Evolutionary conservation across 371 early-diverging fungal genomes (phyloP).

Genomic region (Apophysomyces ossiformis): DNA sequence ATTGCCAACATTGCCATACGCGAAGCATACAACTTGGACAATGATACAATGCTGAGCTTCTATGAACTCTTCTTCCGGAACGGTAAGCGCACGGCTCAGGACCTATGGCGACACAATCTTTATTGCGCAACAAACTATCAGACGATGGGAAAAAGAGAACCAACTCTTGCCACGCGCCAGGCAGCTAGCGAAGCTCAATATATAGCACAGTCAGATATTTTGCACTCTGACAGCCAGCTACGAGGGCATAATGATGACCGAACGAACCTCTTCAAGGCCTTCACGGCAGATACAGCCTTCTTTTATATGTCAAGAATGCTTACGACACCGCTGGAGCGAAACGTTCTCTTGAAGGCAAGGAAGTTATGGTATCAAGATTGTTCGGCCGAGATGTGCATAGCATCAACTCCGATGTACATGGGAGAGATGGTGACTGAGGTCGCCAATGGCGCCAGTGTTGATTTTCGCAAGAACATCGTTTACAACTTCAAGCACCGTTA

Average conservation of each 20-base stretch:
- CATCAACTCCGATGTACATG: conserved; percentile 3
- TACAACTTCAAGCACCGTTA: conserved; percentile 3
- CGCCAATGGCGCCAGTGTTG: neutral
- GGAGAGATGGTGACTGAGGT: neutral
- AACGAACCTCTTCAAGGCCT: conserved; percentile 12
- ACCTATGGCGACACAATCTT: conserved; percentile 5
- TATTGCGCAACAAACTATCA: conserved; percentile 13
- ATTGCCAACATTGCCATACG: conserved; percentile 6
- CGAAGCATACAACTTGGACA: conserved; percentile 4
- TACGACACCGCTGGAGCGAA: neutral
- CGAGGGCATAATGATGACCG: neutral
- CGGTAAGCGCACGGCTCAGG: conserved; percentile 3
- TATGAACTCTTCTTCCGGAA: neutral
- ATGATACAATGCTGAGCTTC: neutral
- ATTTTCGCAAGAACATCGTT: conserved; percentile 3
- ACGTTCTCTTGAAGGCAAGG: conserved; percentile 10
- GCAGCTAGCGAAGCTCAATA: neutral
- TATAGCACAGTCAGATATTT: neutral
- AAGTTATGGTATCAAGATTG: too few relatives aligned
- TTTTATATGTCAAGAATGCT: neutral
- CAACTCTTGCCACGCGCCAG: neutral
- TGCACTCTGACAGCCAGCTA: neutral
- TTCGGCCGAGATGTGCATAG: neutral
- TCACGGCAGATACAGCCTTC: neutral
- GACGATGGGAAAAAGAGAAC: neutral